Evolutionary conservation across 2,329 filamentous ascomycete species (phyloP).

Genomic region (Metarhizium robertsii): DNA sequence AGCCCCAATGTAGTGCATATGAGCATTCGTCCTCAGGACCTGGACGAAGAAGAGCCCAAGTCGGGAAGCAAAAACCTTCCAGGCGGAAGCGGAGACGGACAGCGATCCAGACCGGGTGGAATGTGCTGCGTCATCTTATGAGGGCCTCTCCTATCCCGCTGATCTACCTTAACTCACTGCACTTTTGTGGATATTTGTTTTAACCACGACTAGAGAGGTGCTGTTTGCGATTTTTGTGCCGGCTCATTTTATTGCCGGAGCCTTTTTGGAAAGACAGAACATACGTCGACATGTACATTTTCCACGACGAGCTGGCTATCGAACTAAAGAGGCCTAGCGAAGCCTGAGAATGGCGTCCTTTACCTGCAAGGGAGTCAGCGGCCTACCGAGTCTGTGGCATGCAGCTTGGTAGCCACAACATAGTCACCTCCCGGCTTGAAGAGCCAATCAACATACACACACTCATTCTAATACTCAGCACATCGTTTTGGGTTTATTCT

Average conservation of each 20-base stretch:
- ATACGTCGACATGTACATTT: background rate
- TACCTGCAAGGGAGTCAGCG: background rate
- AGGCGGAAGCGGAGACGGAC: constrained; percentile 30
- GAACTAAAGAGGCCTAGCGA: background rate
- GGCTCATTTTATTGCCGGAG: background rate
- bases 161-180: background rate
- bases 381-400: background rate
- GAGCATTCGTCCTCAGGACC: constrained; percentile 80
- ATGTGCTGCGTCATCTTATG: constrained; percentile 44
- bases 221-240: background rate
- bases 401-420: background rate
- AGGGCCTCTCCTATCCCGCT: constrained; percentile 6
- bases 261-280: background rate
- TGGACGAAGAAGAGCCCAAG: constrained; percentile 72
- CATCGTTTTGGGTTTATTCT: constrained; percentile 4
- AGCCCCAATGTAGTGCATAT: constrained; percentile 85
- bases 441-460: background rate
- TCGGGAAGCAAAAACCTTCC: constrained; percentile 45
- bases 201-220: background rate
- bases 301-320: background rate
- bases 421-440: background rate
- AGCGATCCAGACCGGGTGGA: constrained; percentile 29
- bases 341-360: background rate
- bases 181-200: background rate
- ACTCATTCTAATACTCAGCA: background rate